A percentile compares a stretch with the other conserved stretches of the same genome.
These are phyloP conservation scores for Pezicula radicicola DNA, from an alignment of 2,329 filamentous ascomycete species.

Conservation along the genomic window DNA sequence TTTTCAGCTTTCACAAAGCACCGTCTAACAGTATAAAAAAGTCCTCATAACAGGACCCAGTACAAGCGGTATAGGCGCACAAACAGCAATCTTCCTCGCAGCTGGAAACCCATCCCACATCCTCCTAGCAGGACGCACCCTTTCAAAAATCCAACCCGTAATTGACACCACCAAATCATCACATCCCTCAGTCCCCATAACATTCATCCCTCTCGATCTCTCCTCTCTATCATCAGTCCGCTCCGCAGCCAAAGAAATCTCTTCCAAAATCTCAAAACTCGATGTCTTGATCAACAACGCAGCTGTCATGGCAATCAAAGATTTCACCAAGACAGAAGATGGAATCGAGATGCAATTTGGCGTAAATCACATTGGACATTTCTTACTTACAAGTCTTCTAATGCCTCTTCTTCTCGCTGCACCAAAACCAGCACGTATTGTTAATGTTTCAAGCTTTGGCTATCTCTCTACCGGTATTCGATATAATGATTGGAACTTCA, in stretches of 20 bases:
- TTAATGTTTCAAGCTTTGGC: slow-evolving; percentile 36
- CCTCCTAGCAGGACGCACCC: slow-evolving; percentile 5
- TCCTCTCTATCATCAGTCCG: slow-evolving; percentile 37
- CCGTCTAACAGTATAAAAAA: not conserved
- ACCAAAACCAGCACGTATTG: slow-evolving; percentile 23
- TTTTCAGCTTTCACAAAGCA: not conserved
- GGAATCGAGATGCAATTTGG: slow-evolving; percentile 32
- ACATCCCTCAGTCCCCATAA: not conserved
- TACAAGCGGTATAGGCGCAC: slow-evolving; percentile 2
- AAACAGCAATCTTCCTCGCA: slow-evolving; percentile 13
- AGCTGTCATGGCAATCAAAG: slow-evolving; percentile 35
- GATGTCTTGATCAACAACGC: slow-evolving; percentile 43
- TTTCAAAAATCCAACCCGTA: slow-evolving; percentile 5
- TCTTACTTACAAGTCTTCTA: slow-evolving; percentile 26
- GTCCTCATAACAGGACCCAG: slow-evolving; percentile 6
- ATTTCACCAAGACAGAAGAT: slow-evolving; percentile 28
- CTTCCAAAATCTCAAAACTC: slow-evolving; percentile 30
- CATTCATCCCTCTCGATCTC: slow-evolving; percentile 29
- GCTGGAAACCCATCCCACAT: slow-evolving; percentile 13
- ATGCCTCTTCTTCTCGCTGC: slow-evolving; percentile 17
- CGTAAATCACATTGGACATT: slow-evolving; percentile 26
- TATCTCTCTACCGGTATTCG: slow-evolving; percentile 32
- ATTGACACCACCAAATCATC: slow-evolving; percentile 3
- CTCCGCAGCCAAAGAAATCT: slow-evolving; percentile 33
- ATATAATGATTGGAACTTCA: slow-evolving; percentile 35